A percentile compares a stretch with the other conserved stretches of the same genome.
These are phyloP conservation scores for Suillus lakei DNA, from an alignment of 768 basidiomycete species.

Conservation along the genomic window DNA sequence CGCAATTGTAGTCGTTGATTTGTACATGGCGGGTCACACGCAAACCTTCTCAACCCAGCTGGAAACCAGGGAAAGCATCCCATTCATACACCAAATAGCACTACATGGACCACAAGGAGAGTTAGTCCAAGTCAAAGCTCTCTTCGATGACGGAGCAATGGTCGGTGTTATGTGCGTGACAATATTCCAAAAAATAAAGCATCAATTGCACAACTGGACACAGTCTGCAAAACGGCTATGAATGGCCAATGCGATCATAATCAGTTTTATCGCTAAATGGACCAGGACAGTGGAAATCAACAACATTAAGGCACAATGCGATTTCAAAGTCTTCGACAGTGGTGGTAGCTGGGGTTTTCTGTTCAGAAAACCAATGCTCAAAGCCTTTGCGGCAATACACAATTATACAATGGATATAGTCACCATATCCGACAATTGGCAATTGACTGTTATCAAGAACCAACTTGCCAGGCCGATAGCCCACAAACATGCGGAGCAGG, in stretches of 20 bases:
- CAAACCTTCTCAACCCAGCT: no score
- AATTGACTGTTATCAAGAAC: no score
- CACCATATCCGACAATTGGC: no score
- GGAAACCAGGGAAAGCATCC: no score
- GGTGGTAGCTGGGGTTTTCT: slow-evolving; percentile 33
- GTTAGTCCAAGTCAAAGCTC: no score
- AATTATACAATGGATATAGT: slow-evolving; percentile 22
- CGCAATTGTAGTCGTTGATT: no score
- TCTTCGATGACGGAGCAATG: slow-evolving; percentile 38
- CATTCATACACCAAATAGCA: no score
- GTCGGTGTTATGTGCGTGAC: slow-evolving; percentile 27
- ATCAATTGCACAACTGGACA: slow-evolving; percentile 13
- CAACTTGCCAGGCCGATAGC: no score
- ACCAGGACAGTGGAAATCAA: background rate
- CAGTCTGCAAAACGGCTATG: slow-evolving; percentile 26
- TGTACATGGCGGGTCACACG: no score
- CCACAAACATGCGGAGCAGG: no score
- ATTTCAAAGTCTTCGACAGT: slow-evolving; percentile 24
- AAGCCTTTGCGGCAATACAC: slow-evolving; percentile 26
- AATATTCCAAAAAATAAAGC: slow-evolving; percentile 8
- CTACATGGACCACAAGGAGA: no score
- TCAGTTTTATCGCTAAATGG: slow-evolving; percentile 16
- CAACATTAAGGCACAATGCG: no score
- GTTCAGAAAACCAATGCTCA: slow-evolving; percentile 35
- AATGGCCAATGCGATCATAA: slow-evolving; percentile 37